Evolutionary conservation across 2,329 filamentous ascomycete genomes (phyloP), one percentile per base, ranked within the genome.

Genomic region (Colletotrichum magnum): DNA sequence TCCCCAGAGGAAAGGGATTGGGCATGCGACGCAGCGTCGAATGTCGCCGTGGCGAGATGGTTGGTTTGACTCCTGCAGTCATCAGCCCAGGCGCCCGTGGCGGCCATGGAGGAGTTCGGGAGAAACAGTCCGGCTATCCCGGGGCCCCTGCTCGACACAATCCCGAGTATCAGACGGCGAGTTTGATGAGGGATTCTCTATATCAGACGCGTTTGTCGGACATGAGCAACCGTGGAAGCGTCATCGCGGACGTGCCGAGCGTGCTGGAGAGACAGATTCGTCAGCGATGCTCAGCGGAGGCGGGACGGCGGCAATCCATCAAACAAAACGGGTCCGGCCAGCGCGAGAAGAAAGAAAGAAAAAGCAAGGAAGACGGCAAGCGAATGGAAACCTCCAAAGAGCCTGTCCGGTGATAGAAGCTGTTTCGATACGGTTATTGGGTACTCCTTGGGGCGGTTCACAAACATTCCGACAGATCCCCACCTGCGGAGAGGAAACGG

Each of bases 371-470:
- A 41, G 4, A 53, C 15, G 6, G 36, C 52, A 52, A 32, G 36
- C 47, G 53, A 58, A 54, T 41, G 16, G 21, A 45, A 47, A 68
- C 58, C 52, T 64, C 41, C 39, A 50, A 64, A 43, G 58, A 68
- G 60, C 28, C 60, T 68, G 32, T 41, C 10, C 18, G 41, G 60
- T 64, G 53, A 36, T 12, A 32, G 65, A 64, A 48, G 60, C 60
- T 64, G 39, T 48, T 47, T 41, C 24, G 18, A 39, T 51, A 52
- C 58, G 58, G 32, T 43, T 32, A 53, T 64, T 58, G 53, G 26
- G 50, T 60, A 41, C 32, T 10, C 32, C 10, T 36, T 4, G 10
- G 32, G 28, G 32, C 32, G 32, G 32, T 10, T 36, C 32, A 36
- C 32, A 36, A 36, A 36, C 32, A 36, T 36, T 36, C 32, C 32